Evolutionary conservation across 148 eudicot species (phyloP), one percentile per base, ranked within the genome.

Genomic region (Polygonum aviculare): DNA sequence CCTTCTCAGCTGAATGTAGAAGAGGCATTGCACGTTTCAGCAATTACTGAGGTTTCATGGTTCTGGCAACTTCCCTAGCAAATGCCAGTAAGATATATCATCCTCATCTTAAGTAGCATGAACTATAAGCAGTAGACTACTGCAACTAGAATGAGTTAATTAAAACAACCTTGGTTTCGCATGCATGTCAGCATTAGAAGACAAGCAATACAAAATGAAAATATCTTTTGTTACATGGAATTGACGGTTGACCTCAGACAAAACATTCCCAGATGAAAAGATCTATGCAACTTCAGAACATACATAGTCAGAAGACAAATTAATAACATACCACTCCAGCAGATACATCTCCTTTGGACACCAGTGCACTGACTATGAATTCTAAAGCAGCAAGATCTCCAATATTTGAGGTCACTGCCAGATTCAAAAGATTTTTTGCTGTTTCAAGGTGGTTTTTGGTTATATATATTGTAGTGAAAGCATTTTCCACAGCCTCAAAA

Each of bases 341-440:
- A 76, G 91, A 83, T 47, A 94, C 82, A 79, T 94, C 96, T 38
- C 96, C 97, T 84, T 94, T 94, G 76, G 91, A 85, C 50, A 94
- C 96, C 79, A 94, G 81, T 59, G 88, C 88, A 72, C 87, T 88
- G 87, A 92, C 79, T 31, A 94, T 87, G 60, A 81, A 90, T 83
- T 94, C 98, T 81, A 94, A 74, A 65, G 97, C 89, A 57, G 98
- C 96, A 84, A 94, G 96, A 84, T 94, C 98, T 72, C 98, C 98
- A 73, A 92, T 92, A 75, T 94, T 90, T 76, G 98, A 92, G 71
- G 89, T 90, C 31, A 84, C 80, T 39, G 96, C 92, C 81, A 94
- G 96, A 81, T 80, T 81, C 76, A 87, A 73, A 77, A 94, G 92
- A 82, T 89, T 94, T 79, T 87, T 94, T 39, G 98, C 97, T 59